Evolutionary conservation across 371 early-diverging fungal genomes (phyloP), one percentile per base, ranked within the genome.

Genomic region (Mucor mucedo): DNA sequence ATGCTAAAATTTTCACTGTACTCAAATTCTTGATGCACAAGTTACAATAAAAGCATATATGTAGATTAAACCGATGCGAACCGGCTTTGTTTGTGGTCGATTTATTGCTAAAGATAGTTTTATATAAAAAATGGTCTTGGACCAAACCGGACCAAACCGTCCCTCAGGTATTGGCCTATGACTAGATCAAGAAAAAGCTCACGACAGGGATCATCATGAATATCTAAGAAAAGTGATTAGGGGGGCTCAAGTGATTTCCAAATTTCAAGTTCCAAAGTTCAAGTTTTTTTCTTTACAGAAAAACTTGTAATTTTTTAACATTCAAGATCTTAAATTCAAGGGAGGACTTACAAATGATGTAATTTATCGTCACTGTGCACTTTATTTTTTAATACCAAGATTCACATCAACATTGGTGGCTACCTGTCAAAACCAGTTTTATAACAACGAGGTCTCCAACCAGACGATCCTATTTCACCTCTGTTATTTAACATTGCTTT

Each of bases 401-500:
- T 21, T 21, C 21, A 21, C 21, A 21, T 21, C 21, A 21, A 21
- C 21, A 21, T 21, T 21, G 21, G 21, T 21, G 64, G 64, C 2
- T 13, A n/a, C 44, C 14, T n/a, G 16, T 62, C 32, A 30, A 2
- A 0, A 2, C 53, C 52, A 1, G 38, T 68, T 16, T 21, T 13
- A 7, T 62, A 67, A 39, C 14, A 30, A 35, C 61, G 61, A 16
- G 71, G 71, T 13, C 40, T 66, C 0, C 52, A 61, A 8, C 71
- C 66, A 49, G 64, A 61, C 0, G 71, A 71, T 42, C 71, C 66
- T 7, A 49, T 63, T 3, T 50, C 35, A 11, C 70, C 68, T 5
- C 64, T 68, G 7, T 29, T 68, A 1, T 68, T 68, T 57, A 68
- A 68, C 16, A 29, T 68, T 3, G 68, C 63, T n/a, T 63, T 63